Conservation (phyloP, 805 yeast genomes). For the Starmerella roubikii region DNA sequence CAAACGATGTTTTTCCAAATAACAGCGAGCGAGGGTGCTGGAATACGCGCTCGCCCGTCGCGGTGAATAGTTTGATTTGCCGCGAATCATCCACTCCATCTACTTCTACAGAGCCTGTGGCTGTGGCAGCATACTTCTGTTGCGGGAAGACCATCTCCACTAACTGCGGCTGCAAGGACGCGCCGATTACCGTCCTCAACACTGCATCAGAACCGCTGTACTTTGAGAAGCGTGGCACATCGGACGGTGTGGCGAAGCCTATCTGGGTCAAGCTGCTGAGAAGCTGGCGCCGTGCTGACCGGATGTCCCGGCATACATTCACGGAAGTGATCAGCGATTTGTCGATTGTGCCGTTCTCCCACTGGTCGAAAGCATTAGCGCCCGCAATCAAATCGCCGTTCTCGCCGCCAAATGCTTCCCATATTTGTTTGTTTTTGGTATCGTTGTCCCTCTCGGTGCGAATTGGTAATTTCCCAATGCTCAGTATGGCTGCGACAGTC, state of each 20-base stretch:
- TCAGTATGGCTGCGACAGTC: conserved; percentile 62
- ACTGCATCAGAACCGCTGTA: conserved; percentile 45
- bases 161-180: conserved; percentile 70
- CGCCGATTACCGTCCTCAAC: conserved; percentile 56
- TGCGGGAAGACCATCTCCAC: conserved; percentile 75
- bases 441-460: conserved; percentile 44
- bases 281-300: conserved; percentile 57
- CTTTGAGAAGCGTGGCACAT: conserved; percentile 5
- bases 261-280: conserved; percentile 58
- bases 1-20: conserved; percentile 37
- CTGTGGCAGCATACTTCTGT: conserved; percentile 52
- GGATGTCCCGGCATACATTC: conserved; percentile 51
- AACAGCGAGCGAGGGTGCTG: conserved; percentile 76
- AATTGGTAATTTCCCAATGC: conserved; percentile 62
- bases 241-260: conserved; percentile 44
- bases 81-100: conserved; percentile 76
- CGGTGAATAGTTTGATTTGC: conserved; percentile 56
- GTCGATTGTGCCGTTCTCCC: conserved; percentile 21
- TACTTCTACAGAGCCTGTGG: conserved; percentile 52
- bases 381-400: conserved; percentile 68
- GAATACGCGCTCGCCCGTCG: conserved; percentile 61
- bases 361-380: conserved; percentile 44
- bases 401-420: conserved; percentile 27
- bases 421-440: conserved; percentile 19
- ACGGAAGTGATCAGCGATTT: not conserved